These are phyloP conservation scores for Pichia eremophila DNA, from an alignment of 805 yeast species.

Conservation along the genomic window DNA sequence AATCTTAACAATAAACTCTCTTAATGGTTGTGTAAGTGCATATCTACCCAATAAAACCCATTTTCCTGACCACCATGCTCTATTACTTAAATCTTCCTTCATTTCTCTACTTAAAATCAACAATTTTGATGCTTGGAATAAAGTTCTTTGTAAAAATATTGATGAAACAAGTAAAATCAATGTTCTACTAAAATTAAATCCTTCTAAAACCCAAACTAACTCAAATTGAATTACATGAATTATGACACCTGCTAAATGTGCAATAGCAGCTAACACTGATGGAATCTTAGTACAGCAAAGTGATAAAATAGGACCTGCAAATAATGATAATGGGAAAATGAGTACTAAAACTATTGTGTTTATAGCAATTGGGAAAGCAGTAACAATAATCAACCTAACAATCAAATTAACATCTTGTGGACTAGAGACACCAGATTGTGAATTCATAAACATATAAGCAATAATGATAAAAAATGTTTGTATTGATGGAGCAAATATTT, in stretches of 20 bases:
- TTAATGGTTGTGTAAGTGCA: constrained; percentile 32
- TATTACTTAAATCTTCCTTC: constrained; percentile 30
- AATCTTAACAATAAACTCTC: constrained; percentile 38
- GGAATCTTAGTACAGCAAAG: constrained; percentile 28
- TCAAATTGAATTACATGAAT: constrained; percentile 29
- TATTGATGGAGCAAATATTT: constrained; percentile 62
- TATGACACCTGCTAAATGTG: constrained; percentile 29
- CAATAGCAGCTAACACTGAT: constrained; percentile 31
- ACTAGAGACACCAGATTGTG: constrained; percentile 70
- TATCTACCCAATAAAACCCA: constrained; percentile 33
- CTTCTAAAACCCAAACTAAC: constrained; percentile 31
- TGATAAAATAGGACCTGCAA: constrained; percentile 29
- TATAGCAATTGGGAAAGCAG: constrained; percentile 39
- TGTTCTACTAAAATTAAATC: constrained; percentile 32
- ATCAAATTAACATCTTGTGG: constrained; percentile 48
- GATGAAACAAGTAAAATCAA: constrained; percentile 32
- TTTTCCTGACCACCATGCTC: constrained; percentile 48
- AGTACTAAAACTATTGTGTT: constrained; percentile 27
- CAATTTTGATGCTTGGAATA: constrained; percentile 27
- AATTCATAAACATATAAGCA: constrained; percentile 73
- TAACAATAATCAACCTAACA: constrained; percentile 48
- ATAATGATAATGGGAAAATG: constrained; percentile 28
- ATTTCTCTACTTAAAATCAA: constrained; percentile 33
- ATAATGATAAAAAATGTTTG: constrained; percentile 59
- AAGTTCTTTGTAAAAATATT: constrained; percentile 28